Evolutionary conservation across 2,329 filamentous ascomycete species (phyloP), one percentile per base, ranked within the genome.

Genomic region (Pleomassaria siparia): DNA sequence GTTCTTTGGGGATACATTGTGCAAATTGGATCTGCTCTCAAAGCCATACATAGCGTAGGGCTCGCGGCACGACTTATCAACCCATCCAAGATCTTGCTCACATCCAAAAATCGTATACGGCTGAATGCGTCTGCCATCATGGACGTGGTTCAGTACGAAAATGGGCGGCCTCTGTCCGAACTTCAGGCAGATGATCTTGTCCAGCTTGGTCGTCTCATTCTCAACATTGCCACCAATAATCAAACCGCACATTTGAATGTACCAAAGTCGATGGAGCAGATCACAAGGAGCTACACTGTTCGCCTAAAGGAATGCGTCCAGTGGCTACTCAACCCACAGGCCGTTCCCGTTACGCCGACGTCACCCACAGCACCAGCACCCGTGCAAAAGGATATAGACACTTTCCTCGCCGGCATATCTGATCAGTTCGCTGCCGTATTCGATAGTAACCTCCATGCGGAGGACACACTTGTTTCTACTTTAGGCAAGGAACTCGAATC

Each of bases 1-100:
- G 79, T 89, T 1, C 73, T 99, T 1, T 99, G 94, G 94, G 84
- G 85, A 36, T 99, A 97, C 67, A 84, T 96, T 50, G 87, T 91
- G 5, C 94, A 99, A 69, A 86, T 99, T 51, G 86, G 90, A 30
- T 94, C 88, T 55, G 94, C 89, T 1, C 76, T 99, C 28, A 92
- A 89, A 65, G 82, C 88, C 0, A 92, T 99, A 30, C 94, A 99
- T 66, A 79, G 80, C 11, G 82, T 81, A 46, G 88, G 88, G 16
- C 78, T 97, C 32, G 92, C 94, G 18, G 92, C 91, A 29, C 83
- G 91, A 40, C 87, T 92, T 43, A 84, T 99, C 37, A 89, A 94
- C 49, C 80, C 89, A 11, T 92, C 84, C 72, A 97, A 97, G 69
- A 86, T 99, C 47, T 80, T 99, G 13, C 67, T 97, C 18, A 96